Conservation (phyloP, 257 asterid species). For the Echites panduratus region DNA sequence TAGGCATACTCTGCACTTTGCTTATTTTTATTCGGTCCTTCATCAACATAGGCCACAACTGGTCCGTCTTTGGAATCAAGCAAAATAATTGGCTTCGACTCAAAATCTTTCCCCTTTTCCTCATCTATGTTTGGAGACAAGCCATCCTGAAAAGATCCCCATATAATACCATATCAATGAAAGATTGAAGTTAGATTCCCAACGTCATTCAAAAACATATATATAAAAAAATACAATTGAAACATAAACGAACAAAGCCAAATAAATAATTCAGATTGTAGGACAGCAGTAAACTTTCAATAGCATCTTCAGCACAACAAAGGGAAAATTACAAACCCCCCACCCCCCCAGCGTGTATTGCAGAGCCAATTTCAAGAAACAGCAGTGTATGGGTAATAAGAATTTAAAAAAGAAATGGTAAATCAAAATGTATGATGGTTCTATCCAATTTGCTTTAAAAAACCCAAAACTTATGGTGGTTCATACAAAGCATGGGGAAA, state of each 20-base stretch:
- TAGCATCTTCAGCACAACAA: neutral
- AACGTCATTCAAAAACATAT: neutral
- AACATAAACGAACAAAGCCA: neutral
- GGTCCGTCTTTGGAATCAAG: conserved; percentile 48
- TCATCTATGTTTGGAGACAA: conserved; percentile 19
- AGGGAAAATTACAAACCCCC: neutral
- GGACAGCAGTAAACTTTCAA: neutral
- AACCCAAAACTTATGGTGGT: too few relatives aligned
- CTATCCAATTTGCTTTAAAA: too few relatives aligned
- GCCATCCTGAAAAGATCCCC: conserved; percentile 41
- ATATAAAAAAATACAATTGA: neutral
- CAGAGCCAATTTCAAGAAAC: neutral
- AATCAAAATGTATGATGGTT: neutral
- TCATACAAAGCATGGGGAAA: neutral
- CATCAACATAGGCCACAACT: conserved; percentile 52
- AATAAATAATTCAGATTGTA: neutral
- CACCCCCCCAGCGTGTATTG: neutral
- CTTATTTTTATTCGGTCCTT: conserved; percentile 38
- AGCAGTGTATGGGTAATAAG: neutral
- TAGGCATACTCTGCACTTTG: conserved; percentile 38
- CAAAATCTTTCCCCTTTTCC: conserved; percentile 29
- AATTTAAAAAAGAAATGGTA: neutral
- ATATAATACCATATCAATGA: conserved; percentile 19
- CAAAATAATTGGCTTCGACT: conserved; percentile 42
- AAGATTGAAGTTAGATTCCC: conserved; percentile 17